Conservation (phyloP, 2,329 filamentous ascomycete species). For the Hymenoscyphus scutula region DNA sequence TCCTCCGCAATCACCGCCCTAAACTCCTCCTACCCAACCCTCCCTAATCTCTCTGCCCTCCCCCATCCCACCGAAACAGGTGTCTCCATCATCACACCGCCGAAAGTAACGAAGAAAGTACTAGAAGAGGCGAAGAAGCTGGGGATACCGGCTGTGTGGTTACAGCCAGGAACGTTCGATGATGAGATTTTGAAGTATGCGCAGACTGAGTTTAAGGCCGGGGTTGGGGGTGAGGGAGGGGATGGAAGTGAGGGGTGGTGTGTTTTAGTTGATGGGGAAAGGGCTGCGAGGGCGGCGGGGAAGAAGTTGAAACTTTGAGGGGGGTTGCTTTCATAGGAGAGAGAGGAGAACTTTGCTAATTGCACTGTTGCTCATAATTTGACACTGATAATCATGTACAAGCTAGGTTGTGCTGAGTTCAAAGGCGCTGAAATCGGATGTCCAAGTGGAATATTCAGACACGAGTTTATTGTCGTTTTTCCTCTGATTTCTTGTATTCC, state of each 20-base stretch:
- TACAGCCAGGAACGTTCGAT: constrained; percentile 89
- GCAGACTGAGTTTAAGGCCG: constrained; percentile 64
- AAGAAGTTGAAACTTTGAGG: constrained; percentile 36
- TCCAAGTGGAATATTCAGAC: too few relatives aligned
- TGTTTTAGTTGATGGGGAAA: constrained; percentile 79
- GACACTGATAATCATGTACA: too few relatives aligned
- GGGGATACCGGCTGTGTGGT: constrained; percentile 74
- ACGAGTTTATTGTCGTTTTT: too few relatives aligned
- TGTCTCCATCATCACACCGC: constrained; percentile 85
- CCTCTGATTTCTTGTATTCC: too few relatives aligned
- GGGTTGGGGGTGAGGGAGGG: constrained; percentile 66
- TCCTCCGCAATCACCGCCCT: constrained; percentile 62
- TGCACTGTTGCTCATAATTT: too few relatives aligned
- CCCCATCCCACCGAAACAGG: constrained; percentile 66
- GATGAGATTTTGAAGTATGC: constrained; percentile 71
- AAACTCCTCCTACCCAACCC: constrained; percentile 48
- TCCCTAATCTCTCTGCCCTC: constrained; percentile 58
- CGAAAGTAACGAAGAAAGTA: constrained; percentile 69
- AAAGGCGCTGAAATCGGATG: too few relatives aligned
- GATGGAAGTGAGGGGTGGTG: constrained; percentile 77
- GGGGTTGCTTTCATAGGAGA: too few relatives aligned
- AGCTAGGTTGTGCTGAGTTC: too few relatives aligned
- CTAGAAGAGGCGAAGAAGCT: constrained; percentile 74
- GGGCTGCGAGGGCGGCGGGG: constrained; percentile 54
- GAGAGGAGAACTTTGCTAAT: too few relatives aligned